Conservation (phyloP, 441 rosid genomes). For the Brassica hybrid region DNA sequence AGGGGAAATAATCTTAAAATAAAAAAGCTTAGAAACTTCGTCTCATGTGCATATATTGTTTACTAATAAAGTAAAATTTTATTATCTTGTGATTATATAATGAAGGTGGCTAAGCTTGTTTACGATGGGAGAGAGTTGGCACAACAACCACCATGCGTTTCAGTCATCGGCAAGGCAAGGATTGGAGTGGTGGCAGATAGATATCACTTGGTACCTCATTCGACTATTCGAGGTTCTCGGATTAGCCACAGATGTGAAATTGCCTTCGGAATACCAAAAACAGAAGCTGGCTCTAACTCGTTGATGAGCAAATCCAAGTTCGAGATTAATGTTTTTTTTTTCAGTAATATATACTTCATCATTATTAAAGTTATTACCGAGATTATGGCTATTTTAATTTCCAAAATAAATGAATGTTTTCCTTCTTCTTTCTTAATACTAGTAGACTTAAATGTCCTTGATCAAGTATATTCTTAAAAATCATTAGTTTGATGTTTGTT, state of each 20-base stretch:
- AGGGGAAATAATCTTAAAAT: not conserved
- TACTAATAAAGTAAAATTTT: not conserved
- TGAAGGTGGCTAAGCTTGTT: constrained; percentile 18
- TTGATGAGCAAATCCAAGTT: not conserved
- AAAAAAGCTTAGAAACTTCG: not conserved
- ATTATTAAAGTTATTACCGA: not conserved
- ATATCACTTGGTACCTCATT: constrained; percentile 19
- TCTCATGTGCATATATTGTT: not conserved
- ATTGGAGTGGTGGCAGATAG: constrained; percentile 17
- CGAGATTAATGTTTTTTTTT: not conserved
- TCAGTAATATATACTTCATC: too few relatives aligned
- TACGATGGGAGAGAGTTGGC: constrained; percentile 27
- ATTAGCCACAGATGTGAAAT: constrained; percentile 14
- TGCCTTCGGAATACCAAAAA: constrained; percentile 1
- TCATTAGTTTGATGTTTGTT: not conserved
- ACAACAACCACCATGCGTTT: constrained; percentile 21
- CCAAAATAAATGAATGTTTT: not conserved
- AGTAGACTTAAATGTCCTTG: not conserved
- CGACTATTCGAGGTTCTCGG: not conserved
- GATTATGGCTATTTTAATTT: not conserved
- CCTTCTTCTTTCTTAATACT: not conserved
- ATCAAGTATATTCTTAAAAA: not conserved
- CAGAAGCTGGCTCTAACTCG: not conserved
- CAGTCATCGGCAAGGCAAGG: constrained; percentile 17
- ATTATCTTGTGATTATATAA: not conserved